Evolutionary conservation across 805 yeast species (phyloP), one percentile per base, ranked within the genome.

Genomic region (Kodamaea kaohsiungensis): DNA sequence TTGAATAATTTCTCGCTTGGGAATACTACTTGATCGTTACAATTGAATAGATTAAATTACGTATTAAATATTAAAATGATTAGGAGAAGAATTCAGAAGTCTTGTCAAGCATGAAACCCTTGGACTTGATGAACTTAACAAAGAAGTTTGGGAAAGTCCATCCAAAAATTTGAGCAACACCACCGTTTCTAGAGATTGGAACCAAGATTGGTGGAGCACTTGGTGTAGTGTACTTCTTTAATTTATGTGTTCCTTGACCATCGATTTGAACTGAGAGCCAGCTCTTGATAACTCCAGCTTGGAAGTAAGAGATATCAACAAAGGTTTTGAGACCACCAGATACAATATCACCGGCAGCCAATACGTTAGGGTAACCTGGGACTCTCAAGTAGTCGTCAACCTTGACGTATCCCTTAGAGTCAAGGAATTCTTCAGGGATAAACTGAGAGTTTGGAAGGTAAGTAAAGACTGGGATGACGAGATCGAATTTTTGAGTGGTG

Each of bases 341-440:
- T 3, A 65, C 56, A 39, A 74, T 64, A 58, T 75, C 79, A 19
- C 79, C 79, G 13, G 72, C 47, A 2, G 69, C 77, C 16, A 71
- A 30, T 3, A 74, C 73, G 17, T 71, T 59, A 10, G 55, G 53
- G 46, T 64, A 56, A 2, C 63, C 64, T 38, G 64, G 55, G 10
- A 71, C 67, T 7, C 62, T 43, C 15, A 73, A 61, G 48, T 61
- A 49, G 6, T 63, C 60, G 54, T 71, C 69, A 1, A 73, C 67
- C 7, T 57, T 30, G 39, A 73, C 62, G 55, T 55, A 73, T 2
- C 78, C 77, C 3, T 51, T 39, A 1, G 56, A 30, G 52, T 72
- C 68, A 49, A 66, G 61, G 25, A 65, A 55, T 1, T 55, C 30
- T 2, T 48, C 46, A 1, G 68, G 68, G 46, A 75, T 58, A 48